These are phyloP conservation scores for Phytophthora sojae DNA, from an alignment of 352 stramenopile genomes.

Conservation along the genomic window DNA sequence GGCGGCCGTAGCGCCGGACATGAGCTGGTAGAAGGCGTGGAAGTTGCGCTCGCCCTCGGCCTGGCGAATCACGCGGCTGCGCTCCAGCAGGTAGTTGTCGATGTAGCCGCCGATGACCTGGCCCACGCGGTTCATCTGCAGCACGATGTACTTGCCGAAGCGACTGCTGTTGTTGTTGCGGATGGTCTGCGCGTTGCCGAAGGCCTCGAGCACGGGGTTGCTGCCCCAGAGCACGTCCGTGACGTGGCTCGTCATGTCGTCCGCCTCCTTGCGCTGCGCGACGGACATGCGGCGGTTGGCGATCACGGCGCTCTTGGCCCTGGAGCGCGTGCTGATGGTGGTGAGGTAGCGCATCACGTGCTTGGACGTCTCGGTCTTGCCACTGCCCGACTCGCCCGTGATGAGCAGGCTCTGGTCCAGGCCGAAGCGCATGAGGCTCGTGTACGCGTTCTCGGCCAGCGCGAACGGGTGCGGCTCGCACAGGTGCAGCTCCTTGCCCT, in stretches of 20 bases:
- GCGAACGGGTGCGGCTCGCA: conserved; percentile 87
- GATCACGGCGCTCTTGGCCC: conserved; percentile 74
- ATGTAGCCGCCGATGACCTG: conserved; percentile 87
- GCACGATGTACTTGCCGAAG: conserved; percentile 90
- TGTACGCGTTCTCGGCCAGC: conserved; percentile 89
- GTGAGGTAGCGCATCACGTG: conserved; percentile 96
- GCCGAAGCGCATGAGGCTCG: conserved; percentile 89
- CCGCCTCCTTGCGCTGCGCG: conserved; percentile 73
- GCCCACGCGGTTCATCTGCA: conserved; percentile 85
- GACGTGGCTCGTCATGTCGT: conserved; percentile 76
- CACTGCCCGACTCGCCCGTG: conserved; percentile 86
- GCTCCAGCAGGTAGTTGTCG: conserved; percentile 94
- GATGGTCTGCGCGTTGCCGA: conserved; percentile 89
- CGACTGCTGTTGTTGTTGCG: conserved; percentile 90
- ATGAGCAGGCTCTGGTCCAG: conserved; percentile 89
- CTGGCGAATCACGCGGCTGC: conserved; percentile 89
- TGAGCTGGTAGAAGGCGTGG: conserved; percentile 94
- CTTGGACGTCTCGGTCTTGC: conserved; percentile 97
- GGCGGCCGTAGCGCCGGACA: conserved; percentile 65
- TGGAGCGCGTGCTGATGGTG: conserved; percentile 75
- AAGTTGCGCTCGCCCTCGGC: conserved; percentile 93
- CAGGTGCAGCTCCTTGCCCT: conserved; percentile 83
- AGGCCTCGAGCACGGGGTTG: conserved; percentile 87
- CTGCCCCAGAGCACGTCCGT: conserved; percentile 82
- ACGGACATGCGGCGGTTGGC: conserved; percentile 83